Conservation (phyloP, 2,329 filamentous ascomycete genomes). For the Eurotiales sp. region DNA sequence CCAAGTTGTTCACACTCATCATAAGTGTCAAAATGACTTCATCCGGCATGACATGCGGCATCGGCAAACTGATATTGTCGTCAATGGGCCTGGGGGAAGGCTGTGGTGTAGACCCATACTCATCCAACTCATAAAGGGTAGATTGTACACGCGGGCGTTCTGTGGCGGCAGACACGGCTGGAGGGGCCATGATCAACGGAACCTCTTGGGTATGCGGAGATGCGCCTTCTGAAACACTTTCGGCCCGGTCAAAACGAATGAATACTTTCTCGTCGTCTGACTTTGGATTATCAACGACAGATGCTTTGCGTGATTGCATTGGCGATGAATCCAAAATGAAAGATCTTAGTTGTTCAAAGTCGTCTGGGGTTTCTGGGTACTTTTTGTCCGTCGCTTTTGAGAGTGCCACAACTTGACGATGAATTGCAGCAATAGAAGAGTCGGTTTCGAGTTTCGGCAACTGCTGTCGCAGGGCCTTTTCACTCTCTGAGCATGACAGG, state of each 20-base stretch:
- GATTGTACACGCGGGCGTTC: not conserved
- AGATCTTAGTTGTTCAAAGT: conserved; percentile 4
- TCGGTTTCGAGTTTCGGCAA: conserved; percentile 24
- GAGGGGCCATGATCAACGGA: conserved; percentile 5
- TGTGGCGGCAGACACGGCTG: not conserved
- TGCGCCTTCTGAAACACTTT: conserved; percentile 2
- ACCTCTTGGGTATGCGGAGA: conserved; percentile 7
- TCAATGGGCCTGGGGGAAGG: conserved; percentile 4
- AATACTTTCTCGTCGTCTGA: conserved; percentile 9
- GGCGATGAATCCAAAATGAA: conserved; percentile 9
- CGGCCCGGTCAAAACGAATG: conserved; percentile 5
- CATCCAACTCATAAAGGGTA: conserved; percentile 33
- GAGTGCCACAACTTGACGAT: not conserved
- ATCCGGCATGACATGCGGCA: conserved; percentile 45
- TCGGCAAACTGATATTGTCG: conserved; percentile 24
- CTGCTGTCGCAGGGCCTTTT: conserved; percentile 22
- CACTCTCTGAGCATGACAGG: conserved; percentile 20
- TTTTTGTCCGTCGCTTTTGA: not conserved
- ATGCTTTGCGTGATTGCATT: not conserved
- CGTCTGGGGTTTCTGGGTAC: conserved; percentile 15
- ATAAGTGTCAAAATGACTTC: conserved; percentile 53
- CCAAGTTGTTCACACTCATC: conserved; percentile 44
- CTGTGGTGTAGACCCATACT: conserved; percentile 21
- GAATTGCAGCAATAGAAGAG: not conserved
- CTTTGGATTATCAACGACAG: not conserved